These are phyloP conservation scores for Ostreobium quekettii DNA, from an alignment of 139 green algal species.

Conservation along the genomic window DNA sequence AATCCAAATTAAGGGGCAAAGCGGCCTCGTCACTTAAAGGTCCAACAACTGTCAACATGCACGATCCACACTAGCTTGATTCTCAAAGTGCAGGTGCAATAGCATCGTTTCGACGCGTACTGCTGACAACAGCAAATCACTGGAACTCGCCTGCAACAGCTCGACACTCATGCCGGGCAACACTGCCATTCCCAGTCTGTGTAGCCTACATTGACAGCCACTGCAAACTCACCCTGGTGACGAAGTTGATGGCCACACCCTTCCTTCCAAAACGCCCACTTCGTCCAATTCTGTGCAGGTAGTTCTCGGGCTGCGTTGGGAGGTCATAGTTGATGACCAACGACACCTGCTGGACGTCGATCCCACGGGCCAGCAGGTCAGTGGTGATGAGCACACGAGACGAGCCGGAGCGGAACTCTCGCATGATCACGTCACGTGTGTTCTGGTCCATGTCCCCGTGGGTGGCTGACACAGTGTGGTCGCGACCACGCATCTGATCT, in stretches of 20 bases:
- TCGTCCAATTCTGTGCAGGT: conserved; percentile 96
- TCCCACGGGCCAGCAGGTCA: conserved; percentile 95
- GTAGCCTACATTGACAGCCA: background rate
- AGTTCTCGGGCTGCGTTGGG: conserved; percentile 98
- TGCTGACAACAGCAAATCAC: too few relatives aligned
- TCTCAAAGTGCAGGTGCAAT: too few relatives aligned
- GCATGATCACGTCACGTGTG: conserved; percentile 99
- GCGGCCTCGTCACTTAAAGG: too few relatives aligned
- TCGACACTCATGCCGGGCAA: background rate
- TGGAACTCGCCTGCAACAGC: background rate
- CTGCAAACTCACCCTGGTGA: too few relatives aligned
- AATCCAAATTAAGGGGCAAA: too few relatives aligned
- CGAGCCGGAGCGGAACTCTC: conserved; percentile 97
- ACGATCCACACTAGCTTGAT: too few relatives aligned
- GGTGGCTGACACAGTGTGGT: conserved; percentile 97
- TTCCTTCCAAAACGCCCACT: conserved; percentile 90
- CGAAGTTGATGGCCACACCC: conserved; percentile 99
- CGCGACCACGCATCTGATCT: conserved; percentile 95
- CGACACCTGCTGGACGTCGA: conserved; percentile 96
- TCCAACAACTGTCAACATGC: too few relatives aligned
- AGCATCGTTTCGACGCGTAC: too few relatives aligned
- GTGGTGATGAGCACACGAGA: conserved; percentile 99
- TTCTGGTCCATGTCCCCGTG: conserved; percentile 99
- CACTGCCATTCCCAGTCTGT: background rate
- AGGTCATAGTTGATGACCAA: conserved; percentile 99